Base-by-base conservation (phyloP, 2,329 filamentous ascomycete genomes). In the Davidsoniella virescens region DNA sequence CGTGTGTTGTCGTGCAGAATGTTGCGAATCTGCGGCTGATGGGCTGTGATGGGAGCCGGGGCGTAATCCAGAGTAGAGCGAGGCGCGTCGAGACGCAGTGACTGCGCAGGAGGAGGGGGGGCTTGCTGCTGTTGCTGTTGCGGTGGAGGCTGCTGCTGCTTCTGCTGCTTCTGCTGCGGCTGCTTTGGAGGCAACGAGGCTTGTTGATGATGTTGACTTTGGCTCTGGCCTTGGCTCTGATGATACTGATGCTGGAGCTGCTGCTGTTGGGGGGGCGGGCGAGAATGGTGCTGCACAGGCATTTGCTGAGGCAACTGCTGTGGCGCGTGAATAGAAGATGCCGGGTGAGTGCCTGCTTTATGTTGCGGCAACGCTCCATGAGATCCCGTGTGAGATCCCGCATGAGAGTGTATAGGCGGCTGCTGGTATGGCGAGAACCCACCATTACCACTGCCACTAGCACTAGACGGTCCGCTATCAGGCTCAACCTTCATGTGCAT, bases 401-500 rank as follows among this genome's bases (percentile, higher is more conserved):
- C 12, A 39, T 41, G 39, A 49, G 47, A n/a, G 12, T 49, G 39
- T 17, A 29, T 38, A 8, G 12, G 25, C 4, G 18, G 18, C 18
- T 20, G 18, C 16, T 26, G 39, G n/a, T 49, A 49, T 8, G 41
- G 47, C 18, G 42, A 29, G 40, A 43, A 44, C 3, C 47, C 39
- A 20, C 40, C 18, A n/a, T 20, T 26, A 20, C 18, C 18, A 20
- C 18, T 20, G 18, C 18, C 18, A 20, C 18, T 20, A 20, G 18
- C 18, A 20, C 18, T 20, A 18, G 47, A 49, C 16, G 40, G 14
- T 5, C 38, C 17, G 23, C 8, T 18, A 38, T 49, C 51, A 45
- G 47, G 47, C 25, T 52, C 51, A 29, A 44, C 41, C 38, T 50
- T 49, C 51, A 52, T 52, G 36, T 26, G 37, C 43, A 52, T 40